Evolutionary conservation across 2,329 filamentous ascomycete species (phyloP).

Genomic region (Aspergillus tamarii): DNA sequence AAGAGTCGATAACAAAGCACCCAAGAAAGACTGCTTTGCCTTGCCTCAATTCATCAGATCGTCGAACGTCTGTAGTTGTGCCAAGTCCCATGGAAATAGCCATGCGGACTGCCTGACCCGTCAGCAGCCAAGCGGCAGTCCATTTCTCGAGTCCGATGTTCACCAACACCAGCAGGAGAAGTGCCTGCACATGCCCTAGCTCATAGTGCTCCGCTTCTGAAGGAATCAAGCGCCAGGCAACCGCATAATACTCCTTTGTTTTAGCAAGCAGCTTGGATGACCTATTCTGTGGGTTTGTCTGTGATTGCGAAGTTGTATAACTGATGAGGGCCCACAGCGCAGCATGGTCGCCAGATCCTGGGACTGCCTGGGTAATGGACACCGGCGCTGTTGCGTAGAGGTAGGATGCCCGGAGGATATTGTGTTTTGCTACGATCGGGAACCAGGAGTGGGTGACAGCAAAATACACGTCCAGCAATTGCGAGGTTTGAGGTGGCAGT

Average conservation of each 20-base stretch:
- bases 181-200: slow-evolving; percentile 48
- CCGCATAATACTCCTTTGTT: slow-evolving; percentile 39
- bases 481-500: slow-evolving; percentile 56
- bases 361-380: slow-evolving; percentile 28
- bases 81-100: slow-evolving; percentile 44
- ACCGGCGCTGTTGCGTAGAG: slow-evolving; percentile 52
- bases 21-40: slow-evolving; percentile 53
- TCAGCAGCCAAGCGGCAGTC: slow-evolving; percentile 57
- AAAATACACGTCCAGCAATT: slow-evolving; percentile 60
- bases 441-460: slow-evolving; percentile 63
- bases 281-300: slow-evolving; percentile 19
- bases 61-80: slow-evolving; percentile 28
- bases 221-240: slow-evolving; percentile 43
- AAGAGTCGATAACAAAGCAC: slow-evolving; percentile 58
- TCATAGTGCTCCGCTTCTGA: slow-evolving; percentile 44
- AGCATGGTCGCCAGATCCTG: slow-evolving; percentile 47
- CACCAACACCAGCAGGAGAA: slow-evolving; percentile 52
- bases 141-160: slow-evolving; percentile 52
- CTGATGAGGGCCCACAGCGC: slow-evolving; percentile 49
- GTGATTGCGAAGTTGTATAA: slow-evolving; percentile 43
- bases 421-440: slow-evolving; percentile 61
- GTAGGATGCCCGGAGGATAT: slow-evolving; percentile 60
- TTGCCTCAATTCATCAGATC: slow-evolving; percentile 37
- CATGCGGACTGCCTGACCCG: slow-evolving; percentile 56
- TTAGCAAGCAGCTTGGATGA: slow-evolving; percentile 24